phyloP scores from a whole-genome alignment of 1,284 basidiomycete species.

The Fistulinella cinereoalba region DNA sequence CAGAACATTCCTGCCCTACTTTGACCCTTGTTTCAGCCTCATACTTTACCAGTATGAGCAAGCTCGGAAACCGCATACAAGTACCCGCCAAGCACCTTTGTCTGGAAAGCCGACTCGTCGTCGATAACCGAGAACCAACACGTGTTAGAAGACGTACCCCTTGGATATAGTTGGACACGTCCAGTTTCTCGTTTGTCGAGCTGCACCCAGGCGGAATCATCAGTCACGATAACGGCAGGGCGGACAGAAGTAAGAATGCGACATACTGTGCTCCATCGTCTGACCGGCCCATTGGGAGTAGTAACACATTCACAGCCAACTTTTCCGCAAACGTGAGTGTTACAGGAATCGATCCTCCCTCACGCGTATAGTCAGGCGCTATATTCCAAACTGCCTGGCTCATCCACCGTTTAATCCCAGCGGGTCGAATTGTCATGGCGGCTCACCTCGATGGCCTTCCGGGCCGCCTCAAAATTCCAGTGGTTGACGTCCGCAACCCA shows the following conservation, averaged over 20 bases:
- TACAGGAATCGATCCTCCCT: slow-evolving; percentile 96
- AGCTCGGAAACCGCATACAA: slow-evolving; percentile 69
- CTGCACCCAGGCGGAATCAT: too few relatives aligned
- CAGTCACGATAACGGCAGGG: too few relatives aligned
- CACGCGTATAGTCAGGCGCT: slow-evolving; percentile 86
- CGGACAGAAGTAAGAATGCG: too few relatives aligned
- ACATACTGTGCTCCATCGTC: slow-evolving; percentile 91
- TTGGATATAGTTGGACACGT: slow-evolving; percentile 89
- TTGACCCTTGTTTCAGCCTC: too few relatives aligned
- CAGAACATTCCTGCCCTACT: too few relatives aligned
- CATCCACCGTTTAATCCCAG: neutral
- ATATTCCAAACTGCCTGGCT: slow-evolving; percentile 72
- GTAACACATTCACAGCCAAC: slow-evolving; percentile 76
- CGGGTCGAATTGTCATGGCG: neutral
- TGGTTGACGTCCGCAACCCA: slow-evolving; percentile 85
- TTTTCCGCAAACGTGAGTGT: slow-evolving; percentile 94
- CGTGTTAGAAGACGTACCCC: slow-evolving; percentile 55
- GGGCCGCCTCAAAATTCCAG: slow-evolving; percentile 95
- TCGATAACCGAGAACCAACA: too few relatives aligned
- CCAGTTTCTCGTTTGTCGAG: slow-evolving; percentile 96
- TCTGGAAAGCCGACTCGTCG: too few relatives aligned
- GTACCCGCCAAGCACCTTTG: slow-evolving; percentile 80
- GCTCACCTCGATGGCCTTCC: slow-evolving; percentile 70
- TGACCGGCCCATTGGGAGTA: slow-evolving; percentile 90
- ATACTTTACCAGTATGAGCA: slow-evolving; percentile 17